Base-by-base conservation (phyloP, 352 stramenopile genomes). In the Phytophthora palmivora region DNA sequence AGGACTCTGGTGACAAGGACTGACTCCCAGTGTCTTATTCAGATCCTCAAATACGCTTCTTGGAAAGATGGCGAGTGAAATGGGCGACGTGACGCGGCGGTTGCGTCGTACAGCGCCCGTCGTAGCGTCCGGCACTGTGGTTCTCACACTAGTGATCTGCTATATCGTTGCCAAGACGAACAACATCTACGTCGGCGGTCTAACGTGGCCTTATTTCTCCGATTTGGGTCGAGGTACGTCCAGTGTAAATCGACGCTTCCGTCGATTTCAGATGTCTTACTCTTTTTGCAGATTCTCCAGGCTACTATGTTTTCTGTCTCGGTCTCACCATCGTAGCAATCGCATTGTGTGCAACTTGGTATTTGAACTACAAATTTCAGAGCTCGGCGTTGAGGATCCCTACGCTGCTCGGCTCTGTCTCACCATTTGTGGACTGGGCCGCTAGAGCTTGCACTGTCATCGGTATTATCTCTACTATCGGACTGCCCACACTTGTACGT, bases 171-270 rank as follows among this genome's bases (percentile, higher is more conserved):
- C 81, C 45, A 85, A 87, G 70, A 38, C 58, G 34, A 62, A 71
- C 10, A 50, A 82, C 58, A 53, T 86, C n/a, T 88, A 87, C 66
- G 75, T 66, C 0, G 76, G 81, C 36, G 76, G 76, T 0, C 74
- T 90, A 55, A 56, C 67, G 11, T 89, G 80, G 80, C 78, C 81
- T 10, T 90, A 82, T 66, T 87, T 90, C 66, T 90, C 81, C 36
- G 81, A 88, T 61, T 74, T 88, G 63, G 78, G 81, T 28, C 78
- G 81, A 53, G 72, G 72, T 81, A 6, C 12, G 47, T 49, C 12
- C 33, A 39, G 8, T 14, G 16, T 21, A 2, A 44, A 19, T 36
- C 15, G 48, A n/a, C 9, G 15, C 12, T 32, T n/a, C n/a, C 15
- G 6, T 33, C n/a, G 26, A 32, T 16, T 15, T 34, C 26, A 38